Evolutionary conservation across 352 stramenopile species (phyloP).

Genomic region (Globisporangium sylvaticum): DNA sequence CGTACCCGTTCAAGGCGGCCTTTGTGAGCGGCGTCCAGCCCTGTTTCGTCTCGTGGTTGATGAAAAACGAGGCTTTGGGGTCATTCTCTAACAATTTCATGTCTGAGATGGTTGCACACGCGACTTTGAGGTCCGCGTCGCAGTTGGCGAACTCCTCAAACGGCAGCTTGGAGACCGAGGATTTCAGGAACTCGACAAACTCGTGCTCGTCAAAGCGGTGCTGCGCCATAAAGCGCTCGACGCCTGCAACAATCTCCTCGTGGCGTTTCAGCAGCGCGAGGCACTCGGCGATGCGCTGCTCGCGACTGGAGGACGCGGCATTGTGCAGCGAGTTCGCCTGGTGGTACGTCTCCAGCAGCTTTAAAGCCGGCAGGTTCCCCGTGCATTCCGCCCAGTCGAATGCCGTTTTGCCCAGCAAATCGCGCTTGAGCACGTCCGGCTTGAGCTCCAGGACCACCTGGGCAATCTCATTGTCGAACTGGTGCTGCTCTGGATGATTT

Average conservation of each 20-base stretch:
- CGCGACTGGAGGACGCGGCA: slow-evolving; percentile 27
- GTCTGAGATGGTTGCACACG: not conserved
- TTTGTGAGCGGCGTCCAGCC: slow-evolving; percentile 75
- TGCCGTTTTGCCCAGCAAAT: slow-evolving; percentile 49
- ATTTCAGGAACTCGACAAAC: slow-evolving; percentile 33
- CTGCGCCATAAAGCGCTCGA: slow-evolving; percentile 24
- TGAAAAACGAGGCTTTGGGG: slow-evolving; percentile 24
- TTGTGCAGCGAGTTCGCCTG: slow-evolving; percentile 29
- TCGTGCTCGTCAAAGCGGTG: slow-evolving; percentile 39
- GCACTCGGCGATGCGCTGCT: slow-evolving; percentile 35
- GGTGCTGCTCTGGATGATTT: not conserved
- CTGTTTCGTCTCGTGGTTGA: slow-evolving; percentile 51
- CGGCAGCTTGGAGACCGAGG: slow-evolving; percentile 14
- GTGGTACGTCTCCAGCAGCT: slow-evolving; percentile 35
- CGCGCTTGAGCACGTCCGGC: slow-evolving; percentile 37
- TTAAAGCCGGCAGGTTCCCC: slow-evolving; percentile 30
- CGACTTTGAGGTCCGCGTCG: slow-evolving; percentile 22
- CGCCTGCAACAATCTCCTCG: slow-evolving; percentile 22
- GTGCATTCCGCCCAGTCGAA: slow-evolving; percentile 64
- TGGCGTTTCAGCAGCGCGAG: slow-evolving; percentile 32
- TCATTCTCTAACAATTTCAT: not conserved
- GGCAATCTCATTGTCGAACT: slow-evolving; percentile 56
- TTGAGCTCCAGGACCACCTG: slow-evolving; percentile 32
- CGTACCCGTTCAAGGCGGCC: slow-evolving; percentile 47
- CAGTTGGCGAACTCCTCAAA: slow-evolving; percentile 18